phyloP scores from a whole-genome alignment of 306 rosid genomes.

The Vigna angularis region DNA sequence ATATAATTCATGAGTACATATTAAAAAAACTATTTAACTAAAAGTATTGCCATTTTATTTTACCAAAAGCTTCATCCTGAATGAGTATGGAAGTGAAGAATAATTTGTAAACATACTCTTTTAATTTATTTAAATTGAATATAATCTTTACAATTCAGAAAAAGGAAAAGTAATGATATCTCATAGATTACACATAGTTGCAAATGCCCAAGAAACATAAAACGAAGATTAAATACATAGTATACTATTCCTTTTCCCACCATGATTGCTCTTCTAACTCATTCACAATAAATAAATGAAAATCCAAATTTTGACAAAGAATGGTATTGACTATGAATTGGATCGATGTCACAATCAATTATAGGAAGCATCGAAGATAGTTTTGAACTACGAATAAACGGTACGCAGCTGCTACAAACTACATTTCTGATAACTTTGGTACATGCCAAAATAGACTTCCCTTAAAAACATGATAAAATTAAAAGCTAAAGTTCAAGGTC shows the following conservation, averaged over 20 bases:
- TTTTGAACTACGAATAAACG: not conserved
- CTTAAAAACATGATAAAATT: not conserved
- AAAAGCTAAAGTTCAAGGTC: not conserved
- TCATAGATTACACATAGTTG: not conserved
- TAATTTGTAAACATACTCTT: too few species aligned
- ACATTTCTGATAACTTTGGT: not conserved
- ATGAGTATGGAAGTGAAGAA: not conserved
- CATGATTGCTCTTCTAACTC: not conserved
- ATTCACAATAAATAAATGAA: not conserved
- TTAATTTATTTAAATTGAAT: too few species aligned
- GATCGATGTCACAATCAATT: not conserved
- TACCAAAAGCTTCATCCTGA: not conserved
- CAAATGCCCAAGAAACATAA: not conserved
- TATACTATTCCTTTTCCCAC: not conserved
- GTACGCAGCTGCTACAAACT: conserved; percentile 33
- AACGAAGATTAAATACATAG: not conserved
- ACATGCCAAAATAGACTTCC: conserved; percentile 35
- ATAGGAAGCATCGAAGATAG: conserved; percentile 2
- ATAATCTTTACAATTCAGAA: too few species aligned
- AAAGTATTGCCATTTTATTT: too few species aligned
- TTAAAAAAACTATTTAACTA: too few species aligned
- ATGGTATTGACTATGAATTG: not conserved
- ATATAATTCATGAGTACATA: too few species aligned
- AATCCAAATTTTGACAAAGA: not conserved
- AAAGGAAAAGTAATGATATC: too few species aligned